Evolutionary conservation across 2,329 filamentous ascomycete genomes (phyloP).

Genomic region (Trichoderma atrobrunneum): DNA sequence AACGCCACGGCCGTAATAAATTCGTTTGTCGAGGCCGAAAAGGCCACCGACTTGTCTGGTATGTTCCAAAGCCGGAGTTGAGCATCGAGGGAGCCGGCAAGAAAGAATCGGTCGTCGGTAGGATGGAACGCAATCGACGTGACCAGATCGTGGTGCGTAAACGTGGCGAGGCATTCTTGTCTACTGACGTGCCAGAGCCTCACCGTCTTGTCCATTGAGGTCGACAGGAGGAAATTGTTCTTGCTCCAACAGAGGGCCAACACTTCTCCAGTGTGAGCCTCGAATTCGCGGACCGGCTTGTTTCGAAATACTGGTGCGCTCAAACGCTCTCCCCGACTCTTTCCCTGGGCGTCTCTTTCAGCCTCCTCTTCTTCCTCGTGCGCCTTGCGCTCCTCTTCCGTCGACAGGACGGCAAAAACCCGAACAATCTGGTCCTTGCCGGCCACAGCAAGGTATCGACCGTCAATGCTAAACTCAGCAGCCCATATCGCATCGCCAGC

Average conservation of each 20-base stretch:
- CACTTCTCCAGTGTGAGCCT: slow-evolving; percentile 80
- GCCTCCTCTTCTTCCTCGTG: slow-evolving; percentile 62
- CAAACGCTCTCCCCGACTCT: slow-evolving; percentile 55
- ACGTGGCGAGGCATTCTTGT: slow-evolving; percentile 83
- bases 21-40: slow-evolving; percentile 71
- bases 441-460: slow-evolving; percentile 85
- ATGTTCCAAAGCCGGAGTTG: slow-evolving; percentile 94
- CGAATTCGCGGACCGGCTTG: slow-evolving; percentile 74
- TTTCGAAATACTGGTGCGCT: slow-evolving; percentile 87
- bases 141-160: slow-evolving; percentile 92
- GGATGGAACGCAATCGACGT: slow-evolving; percentile 95
- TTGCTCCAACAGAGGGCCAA: slow-evolving; percentile 97
- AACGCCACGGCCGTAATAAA: slow-evolving; percentile 94
- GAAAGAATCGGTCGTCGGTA: slow-evolving; percentile 90
- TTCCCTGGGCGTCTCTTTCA: slow-evolving; percentile 43
- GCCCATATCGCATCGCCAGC: slow-evolving; percentile 79
- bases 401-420: slow-evolving; percentile 85
- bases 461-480: slow-evolving; percentile 88
- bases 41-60: slow-evolving; percentile 90
- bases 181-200: slow-evolving; percentile 88
- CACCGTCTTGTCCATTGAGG: slow-evolving; percentile 97
- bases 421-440: slow-evolving; percentile 84
- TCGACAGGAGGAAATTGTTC: slow-evolving; percentile 94
- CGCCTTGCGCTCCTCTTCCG: slow-evolving; percentile 69
- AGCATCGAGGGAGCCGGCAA: slow-evolving; percentile 87